Base-by-base conservation (phyloP, 257 asterid genomes). In the Gentiana dahurica region DNA sequence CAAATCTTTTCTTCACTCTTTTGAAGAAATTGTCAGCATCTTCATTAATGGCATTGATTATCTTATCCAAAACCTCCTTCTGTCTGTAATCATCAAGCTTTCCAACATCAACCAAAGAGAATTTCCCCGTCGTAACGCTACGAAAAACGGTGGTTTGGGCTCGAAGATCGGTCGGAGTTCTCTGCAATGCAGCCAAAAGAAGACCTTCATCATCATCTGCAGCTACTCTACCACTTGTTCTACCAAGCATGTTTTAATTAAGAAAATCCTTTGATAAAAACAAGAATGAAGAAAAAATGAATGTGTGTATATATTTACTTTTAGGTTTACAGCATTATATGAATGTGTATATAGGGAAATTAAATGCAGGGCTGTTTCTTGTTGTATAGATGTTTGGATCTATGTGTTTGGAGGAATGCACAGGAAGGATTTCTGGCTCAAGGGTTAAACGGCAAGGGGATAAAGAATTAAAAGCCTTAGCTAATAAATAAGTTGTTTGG, bases 1-100 rank as follows among this genome's bases (percentile, higher is more conserved):
- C 89, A 57, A 88, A 88, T 88, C 97, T 79, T 70, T 61, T 72
- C 77, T 87, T 81, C 53, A 83, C 94, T 74, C 86, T 81, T 34
- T 36, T 24, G 54, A 85, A 83, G 66, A 85, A 77, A 61, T 69
- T 55, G 68, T 77, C 91, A 33, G 71, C 59, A 61, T 88, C 89
- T 41, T 69, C 91, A 57, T 75, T 72, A 58, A 85, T 76, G 2
- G 75, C 74, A 59, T 54, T 41, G 57, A 79, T 72, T 73, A 88
- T 24, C 74, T 63, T 80, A 46, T 83, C 94, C 81, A 85, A 51
- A 13, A 83, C 79, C 39, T 62, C 59, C 72, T 58, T 72, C 79
- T 71, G 78, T 39, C 85, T 82, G 13, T 72, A 70, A 36, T 65
- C 69, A 72, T 64, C 66, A n/a, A 83, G 75, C 46, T 71, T 65